Percentiles rank a stretch among this genome's conserved stretches.
These are phyloP conservation scores for Heritiera littoralis DNA, from an alignment of 345 rosid genomes.

Conservation along the genomic window DNA sequence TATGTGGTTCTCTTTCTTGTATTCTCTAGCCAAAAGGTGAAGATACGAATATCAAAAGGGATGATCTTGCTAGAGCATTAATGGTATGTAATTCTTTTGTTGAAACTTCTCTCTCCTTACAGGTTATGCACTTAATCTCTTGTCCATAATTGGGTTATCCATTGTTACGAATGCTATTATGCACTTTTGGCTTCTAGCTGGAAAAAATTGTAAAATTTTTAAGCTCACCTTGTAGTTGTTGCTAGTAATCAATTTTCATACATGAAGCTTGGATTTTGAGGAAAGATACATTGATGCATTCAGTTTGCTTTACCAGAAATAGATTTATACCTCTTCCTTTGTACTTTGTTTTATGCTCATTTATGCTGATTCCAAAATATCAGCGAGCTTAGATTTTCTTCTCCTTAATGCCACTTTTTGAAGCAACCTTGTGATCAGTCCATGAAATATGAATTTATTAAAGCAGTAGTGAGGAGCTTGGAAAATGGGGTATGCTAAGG, in stretches of 20 bases:
- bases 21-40: slow-evolving; percentile 55
- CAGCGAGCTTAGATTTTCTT: not conserved
- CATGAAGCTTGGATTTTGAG: not conserved
- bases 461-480: slow-evolving; percentile 1
- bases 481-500: not conserved
- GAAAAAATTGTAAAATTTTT: not conserved
- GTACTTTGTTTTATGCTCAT: not conserved
- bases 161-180: not conserved
- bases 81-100: slow-evolving; percentile 50
- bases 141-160: not conserved
- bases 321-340: not conserved
- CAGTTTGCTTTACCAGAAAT: not conserved
- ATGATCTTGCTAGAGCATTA: slow-evolving; percentile 74
- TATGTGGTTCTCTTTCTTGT: slow-evolving; percentile 21
- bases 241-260: not conserved
- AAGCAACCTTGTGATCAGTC: not conserved
- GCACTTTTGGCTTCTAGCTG: not conserved
- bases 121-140: not conserved
- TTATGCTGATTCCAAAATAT: not conserved
- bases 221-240: not conserved
- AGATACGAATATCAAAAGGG: slow-evolving; percentile 58
- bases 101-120: slow-evolving; percentile 14
- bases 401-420: not conserved
- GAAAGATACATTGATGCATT: slow-evolving; percentile 11
- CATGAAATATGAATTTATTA: not conserved